Percentiles rank a stretch among this genome's conserved stretches.
Evolutionary conservation across 805 yeast genomes (phyloP).

Genomic region (Saturnispora quitensis): DNA sequence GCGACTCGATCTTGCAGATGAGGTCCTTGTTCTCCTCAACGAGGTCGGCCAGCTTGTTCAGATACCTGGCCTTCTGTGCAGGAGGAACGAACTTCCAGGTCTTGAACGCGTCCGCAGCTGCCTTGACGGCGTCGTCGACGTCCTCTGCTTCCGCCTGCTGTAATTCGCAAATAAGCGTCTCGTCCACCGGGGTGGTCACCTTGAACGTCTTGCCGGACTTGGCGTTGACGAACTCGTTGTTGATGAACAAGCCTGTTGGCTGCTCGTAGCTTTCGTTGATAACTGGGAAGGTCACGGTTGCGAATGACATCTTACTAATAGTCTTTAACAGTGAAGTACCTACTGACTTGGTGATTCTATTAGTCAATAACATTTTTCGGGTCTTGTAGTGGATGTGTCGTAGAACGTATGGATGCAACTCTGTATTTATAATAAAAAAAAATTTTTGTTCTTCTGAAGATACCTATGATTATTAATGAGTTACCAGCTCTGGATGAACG

Average conservation of each 20-base stretch:
- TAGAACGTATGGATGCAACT: neutral
- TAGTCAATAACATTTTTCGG: neutral
- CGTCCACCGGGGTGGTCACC: conserved; percentile 44
- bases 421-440: neutral
- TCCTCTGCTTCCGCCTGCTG: conserved; percentile 52
- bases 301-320: conserved; percentile 11
- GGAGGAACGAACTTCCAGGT: conserved; percentile 58
- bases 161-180: conserved; percentile 40
- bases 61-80: conserved; percentile 39
- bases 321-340: neutral
- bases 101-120: conserved; percentile 54
- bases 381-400: neutral
- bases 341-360: neutral
- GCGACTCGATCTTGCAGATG: conserved; percentile 59
- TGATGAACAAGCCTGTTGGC: conserved; percentile 52
- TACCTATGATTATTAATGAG: neutral
- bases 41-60: conserved; percentile 58
- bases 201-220: conserved; percentile 42
- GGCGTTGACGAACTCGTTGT: conserved; percentile 46
- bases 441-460: neutral
- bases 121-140: conserved; percentile 60
- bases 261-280: conserved; percentile 48
- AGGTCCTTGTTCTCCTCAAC: conserved; percentile 55
- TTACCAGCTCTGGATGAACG: neutral
- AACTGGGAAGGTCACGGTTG: conserved; percentile 50